Evolutionary conservation across 2,329 filamentous ascomycete species (phyloP), one percentile per base, ranked within the genome.

Genomic region (Hypoxylon rubiginosum): DNA sequence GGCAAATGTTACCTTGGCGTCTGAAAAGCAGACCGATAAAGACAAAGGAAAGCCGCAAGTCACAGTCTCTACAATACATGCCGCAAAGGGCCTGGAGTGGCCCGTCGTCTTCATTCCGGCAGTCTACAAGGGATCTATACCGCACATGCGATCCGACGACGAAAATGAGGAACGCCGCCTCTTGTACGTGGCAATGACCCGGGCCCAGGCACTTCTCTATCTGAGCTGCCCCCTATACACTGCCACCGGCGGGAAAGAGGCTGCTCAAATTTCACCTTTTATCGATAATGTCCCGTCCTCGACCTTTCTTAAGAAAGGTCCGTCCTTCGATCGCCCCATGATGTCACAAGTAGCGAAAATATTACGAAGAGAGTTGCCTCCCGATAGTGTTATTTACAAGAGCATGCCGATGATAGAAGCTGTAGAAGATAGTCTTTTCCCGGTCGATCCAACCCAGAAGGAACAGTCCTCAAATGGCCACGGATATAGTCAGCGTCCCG

Each of bases 31-130:
- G 71, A 88, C 87, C 17, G 85, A 88, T 9, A 84, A 86, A 2
- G 83, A 85, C 2, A 83, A 84, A 56, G 83, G 83, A 28, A 86
- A 84, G 28, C 83, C 87, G 1, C 84, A 92, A 71, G 88, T 98
- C 19, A 97, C 94, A 0, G 93, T 99, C 24, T 97, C 94, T 5
- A 99, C 95, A 0, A 97, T 99, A 10, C 95, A 99, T 76, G 94
- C 94, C 0, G 93, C 95, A 2, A 99, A 99, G 79, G 95, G 95
- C 2, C 84, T 99, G 0, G 95, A 99, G 78, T 99, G 96, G 96
- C 95, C 95, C 0, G 86, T 97, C 1, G 93, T 98, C 0, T 98
- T 98, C 77, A 90, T 98, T 15, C 94, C 96, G 5, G 92, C 92
- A 1, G 91, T 93, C 26, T 97, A 97, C 75, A 89, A 94, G 50